Evolutionary conservation across 2,329 filamentous ascomycete genomes (phyloP).

Genomic region (Fusarium virguliforme): DNA sequence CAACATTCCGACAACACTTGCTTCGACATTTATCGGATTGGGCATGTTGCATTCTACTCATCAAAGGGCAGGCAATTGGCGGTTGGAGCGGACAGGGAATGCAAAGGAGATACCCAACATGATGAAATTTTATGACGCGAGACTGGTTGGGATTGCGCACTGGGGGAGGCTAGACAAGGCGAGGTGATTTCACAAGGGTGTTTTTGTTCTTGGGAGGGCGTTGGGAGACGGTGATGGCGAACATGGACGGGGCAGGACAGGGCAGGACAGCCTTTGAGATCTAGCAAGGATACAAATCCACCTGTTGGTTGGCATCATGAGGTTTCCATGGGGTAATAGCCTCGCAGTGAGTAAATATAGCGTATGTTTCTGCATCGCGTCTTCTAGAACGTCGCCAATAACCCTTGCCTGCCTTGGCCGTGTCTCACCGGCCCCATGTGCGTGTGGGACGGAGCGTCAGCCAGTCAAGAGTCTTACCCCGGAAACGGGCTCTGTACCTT

Average conservation of each 20-base stretch:
- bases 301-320: slow-evolving; percentile 16
- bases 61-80: neutral
- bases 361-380: slow-evolving; percentile 16
- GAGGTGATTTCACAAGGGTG: slow-evolving; percentile 19
- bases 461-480: slow-evolving; percentile 28
- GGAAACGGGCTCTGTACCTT: slow-evolving; percentile 19
- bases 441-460: neutral
- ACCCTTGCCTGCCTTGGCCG: neutral
- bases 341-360: slow-evolving; percentile 27
- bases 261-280: neutral
- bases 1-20: slow-evolving; percentile 18
- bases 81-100: neutral
- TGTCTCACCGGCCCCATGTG: neutral
- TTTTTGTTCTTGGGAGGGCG: slow-evolving; percentile 16
- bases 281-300: slow-evolving; percentile 10
- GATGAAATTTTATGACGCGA: slow-evolving; percentile 32
- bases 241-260: slow-evolving; percentile 2
- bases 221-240: neutral
- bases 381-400: slow-evolving; percentile 4
- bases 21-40: neutral
- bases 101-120: slow-evolving; percentile 14
- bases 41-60: neutral
- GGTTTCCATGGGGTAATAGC: slow-evolving; percentile 4
- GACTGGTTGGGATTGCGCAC: slow-evolving; percentile 2
- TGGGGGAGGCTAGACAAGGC: slow-evolving; percentile 29